Conservation (phyloP, 805 yeast species). For the Hanseniaspora singularis region DNA sequence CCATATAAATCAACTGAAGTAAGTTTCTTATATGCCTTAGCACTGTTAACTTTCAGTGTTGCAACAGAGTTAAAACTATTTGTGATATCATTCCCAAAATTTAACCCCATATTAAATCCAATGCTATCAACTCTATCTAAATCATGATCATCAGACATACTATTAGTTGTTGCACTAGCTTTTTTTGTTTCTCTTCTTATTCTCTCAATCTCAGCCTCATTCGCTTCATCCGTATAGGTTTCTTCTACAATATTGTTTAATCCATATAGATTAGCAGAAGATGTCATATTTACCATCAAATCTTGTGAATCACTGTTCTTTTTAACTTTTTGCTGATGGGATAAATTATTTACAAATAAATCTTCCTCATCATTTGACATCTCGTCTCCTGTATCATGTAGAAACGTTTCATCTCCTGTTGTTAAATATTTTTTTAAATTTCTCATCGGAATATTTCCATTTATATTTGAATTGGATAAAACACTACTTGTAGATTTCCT, state of each 20-base stretch:
- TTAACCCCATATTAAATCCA: conserved; percentile 4
- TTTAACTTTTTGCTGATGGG: conserved; percentile 12
- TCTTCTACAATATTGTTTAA: background rate
- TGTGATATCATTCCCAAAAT: background rate
- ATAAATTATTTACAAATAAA: conserved; percentile 31
- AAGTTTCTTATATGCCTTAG: conserved; percentile 1
- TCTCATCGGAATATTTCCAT: conserved; percentile 43
- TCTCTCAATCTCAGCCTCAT: conserved; percentile 18
- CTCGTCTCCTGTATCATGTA: conserved; percentile 21
- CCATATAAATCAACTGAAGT: conserved; percentile 9
- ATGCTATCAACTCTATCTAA: conserved; percentile 9
- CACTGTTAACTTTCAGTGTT: conserved; percentile 2
- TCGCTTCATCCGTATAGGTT: conserved; percentile 15
- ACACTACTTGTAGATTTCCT: conserved; percentile 7
- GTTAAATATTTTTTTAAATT: conserved; percentile 11
- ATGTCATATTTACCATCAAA: conserved; percentile 13
- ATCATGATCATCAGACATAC: no score
- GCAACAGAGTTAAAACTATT: background rate
- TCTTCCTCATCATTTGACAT: conserved; percentile 29
- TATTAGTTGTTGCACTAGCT: no score
- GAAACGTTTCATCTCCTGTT: conserved; percentile 21
- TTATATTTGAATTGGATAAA: background rate
- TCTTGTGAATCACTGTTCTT: conserved; percentile 14
- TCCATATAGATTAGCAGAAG: conserved; percentile 4
- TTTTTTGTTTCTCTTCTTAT: conserved; percentile 3